phyloP scores from a whole-genome alignment of 169 alveolate genomes.

The Cryptosporidium sp. region DNA sequence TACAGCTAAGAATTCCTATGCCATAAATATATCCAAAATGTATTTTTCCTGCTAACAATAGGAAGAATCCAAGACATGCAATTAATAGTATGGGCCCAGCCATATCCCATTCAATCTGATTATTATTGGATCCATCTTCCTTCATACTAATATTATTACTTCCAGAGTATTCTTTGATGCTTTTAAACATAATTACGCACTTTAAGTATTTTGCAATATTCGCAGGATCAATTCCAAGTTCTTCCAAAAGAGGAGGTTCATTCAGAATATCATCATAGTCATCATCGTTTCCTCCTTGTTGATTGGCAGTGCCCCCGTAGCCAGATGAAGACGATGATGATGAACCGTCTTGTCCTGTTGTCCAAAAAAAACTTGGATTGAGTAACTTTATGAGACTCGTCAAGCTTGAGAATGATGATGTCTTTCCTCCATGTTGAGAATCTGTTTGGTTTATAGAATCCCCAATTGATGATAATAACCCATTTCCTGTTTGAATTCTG shows the following conservation, averaged over 20 bases:
- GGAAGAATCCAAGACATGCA: constrained; percentile 80
- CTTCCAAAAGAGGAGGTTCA: constrained; percentile 82
- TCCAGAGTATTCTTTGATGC: constrained; percentile 68
- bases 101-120: constrained; percentile 69
- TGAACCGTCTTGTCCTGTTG: background rate
- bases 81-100: constrained; percentile 82
- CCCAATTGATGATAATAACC: background rate
- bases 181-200: constrained; percentile 79
- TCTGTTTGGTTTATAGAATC: background rate
- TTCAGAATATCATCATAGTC: constrained; percentile 78
- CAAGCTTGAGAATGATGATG: background rate
- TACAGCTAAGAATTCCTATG: constrained; percentile 82
- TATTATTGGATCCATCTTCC: background rate
- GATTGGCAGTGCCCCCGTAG: background rate
- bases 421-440: background rate
- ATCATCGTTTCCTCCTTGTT: constrained; percentile 27
- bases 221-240: constrained; percentile 83
- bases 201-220: constrained; percentile 79
- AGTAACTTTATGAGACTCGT: background rate
- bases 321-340: background rate
- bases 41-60: constrained; percentile 81
- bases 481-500: background rate
- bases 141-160: background rate
- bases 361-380: constrained; percentile 11
- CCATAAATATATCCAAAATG: constrained; percentile 86